Evolutionary conservation across 2,329 filamentous ascomycete genomes (phyloP), one percentile per base, ranked within the genome.

Genomic region (Claviceps purpurea): DNA sequence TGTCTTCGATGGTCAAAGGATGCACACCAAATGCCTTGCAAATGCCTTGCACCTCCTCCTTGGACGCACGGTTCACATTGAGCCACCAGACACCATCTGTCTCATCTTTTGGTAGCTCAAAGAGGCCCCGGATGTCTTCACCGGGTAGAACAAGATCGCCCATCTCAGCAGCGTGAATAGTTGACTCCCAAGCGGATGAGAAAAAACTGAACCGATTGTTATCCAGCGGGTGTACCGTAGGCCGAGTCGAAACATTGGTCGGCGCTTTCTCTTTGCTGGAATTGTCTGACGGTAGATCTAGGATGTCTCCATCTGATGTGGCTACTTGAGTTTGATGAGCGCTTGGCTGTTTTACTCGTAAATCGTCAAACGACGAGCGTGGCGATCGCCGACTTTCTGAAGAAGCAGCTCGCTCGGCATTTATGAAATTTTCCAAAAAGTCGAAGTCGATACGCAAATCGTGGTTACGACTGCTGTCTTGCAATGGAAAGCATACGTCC

Each of bases 11-110:
- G 0, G 93, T 98, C 67, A 98, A 73, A 38, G 91, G 91, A 68
- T 98, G 93, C 51, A 98, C 87, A 14, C 89, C 89, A 68, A 98
- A 98, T 4, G 93, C 90, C 63, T 90, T 89, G 73, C 89, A 95
- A 56, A 98, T 84, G 34, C 84, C 84, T 44, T 84, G 82, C 20
- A 95, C 82, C 65, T 97, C 93, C 54, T 91, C 89, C 62, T 90
- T 87, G 1, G 85, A 90, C 1, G 91, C 89, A 59, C 87, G 89
- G 65, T 91, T 85, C 65, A 96, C 85, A 62, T 98, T 95, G 49
- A 98, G 76, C 93, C 93, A 98, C 90, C 91, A 98, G n/a, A 95
- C 90, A 61, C 91, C 91, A 60, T 89, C 77, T 2, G 71, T 68
- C 55, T 82, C 79, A 34, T 77, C 75, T 50, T 75, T 81, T 6